These are phyloP conservation scores for Limnanthes douglasii DNA, from an alignment of 345 rosid genomes.

Conservation along the genomic window DNA sequence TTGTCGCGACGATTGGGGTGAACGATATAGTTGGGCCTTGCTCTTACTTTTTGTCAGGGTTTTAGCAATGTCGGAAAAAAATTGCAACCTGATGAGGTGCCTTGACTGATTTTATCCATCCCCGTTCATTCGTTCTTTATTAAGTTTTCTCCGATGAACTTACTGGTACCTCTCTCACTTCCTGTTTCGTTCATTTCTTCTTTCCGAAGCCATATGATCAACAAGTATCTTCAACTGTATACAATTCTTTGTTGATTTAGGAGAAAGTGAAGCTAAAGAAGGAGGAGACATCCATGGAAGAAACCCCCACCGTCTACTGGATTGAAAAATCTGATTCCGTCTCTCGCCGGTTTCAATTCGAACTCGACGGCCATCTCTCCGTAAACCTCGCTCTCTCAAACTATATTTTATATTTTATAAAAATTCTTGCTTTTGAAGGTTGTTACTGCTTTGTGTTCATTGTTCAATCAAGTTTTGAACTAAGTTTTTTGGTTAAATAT, in stretches of 20 bases:
- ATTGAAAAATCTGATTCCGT: conserved; percentile 61
- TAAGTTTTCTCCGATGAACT: conserved; percentile 8
- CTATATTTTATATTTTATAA: background rate
- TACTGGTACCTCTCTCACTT: conserved; percentile 2
- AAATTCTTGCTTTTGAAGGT: background rate
- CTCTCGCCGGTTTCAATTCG: conserved; percentile 52
- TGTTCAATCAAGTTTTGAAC: background rate
- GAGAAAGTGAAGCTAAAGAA: conserved; percentile 28
- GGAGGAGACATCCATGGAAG: conserved; percentile 16
- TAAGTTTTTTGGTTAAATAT: background rate
- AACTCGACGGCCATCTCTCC: conserved; percentile 58
- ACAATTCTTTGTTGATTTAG: conserved; percentile 8
- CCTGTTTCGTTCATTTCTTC: background rate
- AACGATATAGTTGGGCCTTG: too few relatives aligned
- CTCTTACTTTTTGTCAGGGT: too few relatives aligned
- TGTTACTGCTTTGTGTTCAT: background rate
- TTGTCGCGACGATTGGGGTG: too few relatives aligned
- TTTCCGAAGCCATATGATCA: background rate
- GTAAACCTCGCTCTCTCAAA: conserved; percentile 14
- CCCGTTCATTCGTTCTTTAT: too few relatives aligned
- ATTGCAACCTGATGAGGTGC: too few relatives aligned
- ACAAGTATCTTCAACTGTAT: too few relatives aligned
- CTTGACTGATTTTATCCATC: too few relatives aligned
- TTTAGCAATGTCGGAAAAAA: too few relatives aligned
- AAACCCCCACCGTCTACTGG: conserved; percentile 41